Base-by-base conservation (phyloP, 1,284 basidiomycete genomes). In the Fomitopsis betulina region DNA sequence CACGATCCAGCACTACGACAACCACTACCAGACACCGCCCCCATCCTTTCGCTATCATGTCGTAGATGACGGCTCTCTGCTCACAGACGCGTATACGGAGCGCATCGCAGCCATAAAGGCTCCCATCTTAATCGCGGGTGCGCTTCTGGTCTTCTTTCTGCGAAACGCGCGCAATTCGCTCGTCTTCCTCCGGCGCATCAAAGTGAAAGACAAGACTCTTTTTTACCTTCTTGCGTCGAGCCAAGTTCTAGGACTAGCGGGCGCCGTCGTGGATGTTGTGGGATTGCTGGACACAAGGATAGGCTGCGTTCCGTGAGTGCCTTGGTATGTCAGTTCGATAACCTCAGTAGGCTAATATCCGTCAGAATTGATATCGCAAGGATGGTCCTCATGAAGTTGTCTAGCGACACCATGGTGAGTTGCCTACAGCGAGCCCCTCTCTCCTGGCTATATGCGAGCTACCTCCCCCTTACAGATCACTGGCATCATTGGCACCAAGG, bases 401-500 rank as follows among this genome's bases (percentile, higher is more conserved):
- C 66, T 6, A 57, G 62, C 51, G 58, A 55, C 25, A 58, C 84
- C 40, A 65, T 85, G 71, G 82, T 85, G 65, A 62, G 71, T 59
- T 37, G 17, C 5, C 23, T 38, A 27, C 9, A 21, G 4, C 21
- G 15, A 19, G 4, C 8, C 17, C 19, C 27, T 9, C 6, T 25
- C 38, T 15, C 23, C 21, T 8, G 39, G 23, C 49, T 37, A n/a
- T 39, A 53, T 57, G 17, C 60, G 47, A 13, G n/a, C 32, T 49
- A 37, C 13, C 35, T 37, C 8, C 35, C 35, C 35, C 53, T 23
- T 33, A n/a, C 61, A 88, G 85, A 78, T 87, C 50, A 79, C 83
- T 0, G 85, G 84, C 32, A 82, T 87, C 42, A 72, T 86, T 42
- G 86, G 86, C 6, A 72, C 82, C 62, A 89, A 89, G 67, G 85